Evolutionary conservation across 1,284 basidiomycete species (phyloP).

Genomic region (Athelia psychrophila): DNA sequence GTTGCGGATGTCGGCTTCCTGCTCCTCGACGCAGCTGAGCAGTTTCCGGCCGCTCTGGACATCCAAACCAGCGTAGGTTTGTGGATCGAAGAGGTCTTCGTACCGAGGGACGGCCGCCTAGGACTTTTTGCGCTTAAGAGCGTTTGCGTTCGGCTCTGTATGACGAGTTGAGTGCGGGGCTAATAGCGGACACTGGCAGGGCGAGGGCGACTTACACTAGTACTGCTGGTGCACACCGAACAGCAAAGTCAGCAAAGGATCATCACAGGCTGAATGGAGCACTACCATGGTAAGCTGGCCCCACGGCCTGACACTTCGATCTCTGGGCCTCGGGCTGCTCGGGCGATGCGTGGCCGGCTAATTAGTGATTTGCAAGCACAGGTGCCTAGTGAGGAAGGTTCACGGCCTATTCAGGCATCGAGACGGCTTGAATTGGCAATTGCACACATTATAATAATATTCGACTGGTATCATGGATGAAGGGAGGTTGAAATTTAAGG

Average conservation of each 20-base stretch:
- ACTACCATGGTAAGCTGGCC: constrained; percentile 47
- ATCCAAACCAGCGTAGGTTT: constrained; percentile 29
- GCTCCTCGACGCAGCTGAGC: constrained; percentile 40
- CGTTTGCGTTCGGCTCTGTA: constrained; percentile 36
- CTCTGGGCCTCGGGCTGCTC: too few relatives aligned
- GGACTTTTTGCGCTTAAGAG: constrained; percentile 40
- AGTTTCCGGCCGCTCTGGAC: constrained; percentile 25
- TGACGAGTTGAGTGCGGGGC: background rate
- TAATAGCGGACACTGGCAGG: background rate
- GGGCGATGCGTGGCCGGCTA: too few relatives aligned
- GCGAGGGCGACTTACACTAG: background rate
- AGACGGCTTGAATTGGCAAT: too few relatives aligned
- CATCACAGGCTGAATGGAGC: background rate
- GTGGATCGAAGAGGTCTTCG: constrained; percentile 40
- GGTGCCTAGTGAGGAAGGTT: too few relatives aligned
- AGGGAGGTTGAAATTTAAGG: too few relatives aligned
- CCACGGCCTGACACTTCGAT: too few relatives aligned
- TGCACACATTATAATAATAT: too few relatives aligned
- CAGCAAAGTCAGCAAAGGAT: constrained; percentile 1
- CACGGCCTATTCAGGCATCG: too few relatives aligned
- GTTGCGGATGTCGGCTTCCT: constrained; percentile 43
- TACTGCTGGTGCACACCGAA: constrained; percentile 47
- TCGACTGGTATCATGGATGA: too few relatives aligned
- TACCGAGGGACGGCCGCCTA: constrained; percentile 38
- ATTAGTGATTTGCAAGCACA: too few relatives aligned